A percentile compares a stretch with the other conserved stretches of the same genome.
These are phyloP conservation scores for Musa schizocarpa DNA, from an alignment of 176 grass and related monocot genomes.

Conservation along the genomic window DNA sequence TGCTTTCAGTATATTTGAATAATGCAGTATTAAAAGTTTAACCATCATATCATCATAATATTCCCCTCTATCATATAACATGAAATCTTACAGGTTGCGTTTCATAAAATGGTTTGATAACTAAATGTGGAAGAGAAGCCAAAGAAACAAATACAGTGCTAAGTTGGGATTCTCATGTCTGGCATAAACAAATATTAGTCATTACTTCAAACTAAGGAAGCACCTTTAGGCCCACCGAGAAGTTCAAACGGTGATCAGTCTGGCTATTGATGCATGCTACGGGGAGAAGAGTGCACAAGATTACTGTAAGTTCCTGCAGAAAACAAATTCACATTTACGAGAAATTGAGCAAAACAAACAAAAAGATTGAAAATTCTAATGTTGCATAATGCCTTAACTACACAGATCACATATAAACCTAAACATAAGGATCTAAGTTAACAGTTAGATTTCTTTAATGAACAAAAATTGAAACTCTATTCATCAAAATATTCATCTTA, in stretches of 20 bases:
- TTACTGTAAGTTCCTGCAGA: slow-evolving; percentile 58
- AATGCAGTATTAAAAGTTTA: too few species aligned
- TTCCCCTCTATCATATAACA: too few species aligned
- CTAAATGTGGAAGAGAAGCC: too few species aligned
- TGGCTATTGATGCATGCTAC: slow-evolving; percentile 49
- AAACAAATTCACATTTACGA: slow-evolving; percentile 12
- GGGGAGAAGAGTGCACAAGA: slow-evolving; percentile 76
- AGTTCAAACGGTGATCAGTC: slow-evolving; percentile 56
- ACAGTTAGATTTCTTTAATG: not conserved
- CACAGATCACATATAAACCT: too few species aligned
- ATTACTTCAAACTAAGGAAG: slow-evolving; percentile 1
- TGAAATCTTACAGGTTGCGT: too few species aligned
- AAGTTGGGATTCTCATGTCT: too few species aligned
- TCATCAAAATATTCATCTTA: too few species aligned
- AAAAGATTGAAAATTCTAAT: not conserved
- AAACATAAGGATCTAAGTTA: not conserved
- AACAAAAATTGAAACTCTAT: too few species aligned
- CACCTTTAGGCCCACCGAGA: slow-evolving; percentile 87
- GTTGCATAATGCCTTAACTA: not conserved
- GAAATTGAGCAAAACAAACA: not conserved
- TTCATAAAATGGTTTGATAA: too few species aligned
- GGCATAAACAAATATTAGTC: not conserved
- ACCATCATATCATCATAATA: too few species aligned
- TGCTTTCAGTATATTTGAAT: too few species aligned
- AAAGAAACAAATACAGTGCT: too few species aligned